Percentiles rank a stretch among this genome's conserved stretches.
phyloP scores from a whole-genome alignment of 2,329 filamentous ascomycete species.

The Diaporthe velutina region DNA sequence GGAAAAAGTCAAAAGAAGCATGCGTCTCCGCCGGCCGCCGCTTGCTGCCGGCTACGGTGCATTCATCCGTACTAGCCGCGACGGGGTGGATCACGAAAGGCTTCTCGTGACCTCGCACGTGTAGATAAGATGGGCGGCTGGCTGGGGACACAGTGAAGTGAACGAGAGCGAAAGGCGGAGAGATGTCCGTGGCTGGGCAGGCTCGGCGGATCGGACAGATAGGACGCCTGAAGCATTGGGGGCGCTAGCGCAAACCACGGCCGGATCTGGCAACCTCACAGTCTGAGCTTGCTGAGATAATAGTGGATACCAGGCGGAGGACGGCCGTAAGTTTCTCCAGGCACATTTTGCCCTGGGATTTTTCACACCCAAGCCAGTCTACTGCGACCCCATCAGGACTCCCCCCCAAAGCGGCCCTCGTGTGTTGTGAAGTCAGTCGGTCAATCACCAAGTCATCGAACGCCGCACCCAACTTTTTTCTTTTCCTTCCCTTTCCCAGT shows the following conservation, averaged over 20 bases:
- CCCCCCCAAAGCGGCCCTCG: slow-evolving; percentile 20
- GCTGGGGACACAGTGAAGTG: not conserved
- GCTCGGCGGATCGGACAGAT: not conserved
- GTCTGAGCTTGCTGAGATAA: not conserved
- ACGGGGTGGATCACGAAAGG: not conserved
- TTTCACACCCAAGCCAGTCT: slow-evolving; percentile 18
- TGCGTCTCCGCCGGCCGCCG: slow-evolving; percentile 11
- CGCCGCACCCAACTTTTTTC: slow-evolving; percentile 56
- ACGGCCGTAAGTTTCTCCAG: slow-evolving; percentile 36
- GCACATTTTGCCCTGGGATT: slow-evolving; percentile 25
- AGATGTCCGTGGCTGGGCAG: not conserved
- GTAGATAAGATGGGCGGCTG: slow-evolving; percentile 13
- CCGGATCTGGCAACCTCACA: not conserved
- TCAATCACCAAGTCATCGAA: slow-evolving; percentile 48
- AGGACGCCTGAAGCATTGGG: not conserved
- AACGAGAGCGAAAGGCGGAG: not conserved
- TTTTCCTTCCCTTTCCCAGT: slow-evolving; percentile 57
- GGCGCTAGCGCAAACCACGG: not conserved
- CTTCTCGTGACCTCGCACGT: slow-evolving; percentile 26
- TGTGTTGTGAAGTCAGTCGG: slow-evolving; percentile 36
- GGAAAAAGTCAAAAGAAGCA: slow-evolving; percentile 2
- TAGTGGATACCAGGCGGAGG: slow-evolving; percentile 32
- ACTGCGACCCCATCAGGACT: slow-evolving; percentile 28
- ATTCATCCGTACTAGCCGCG: slow-evolving; percentile 29
- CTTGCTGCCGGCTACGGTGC: slow-evolving; percentile 2